Conservation (phyloP, 768 basidiomycete species). For the Pleurotus tuber-regium region DNA sequence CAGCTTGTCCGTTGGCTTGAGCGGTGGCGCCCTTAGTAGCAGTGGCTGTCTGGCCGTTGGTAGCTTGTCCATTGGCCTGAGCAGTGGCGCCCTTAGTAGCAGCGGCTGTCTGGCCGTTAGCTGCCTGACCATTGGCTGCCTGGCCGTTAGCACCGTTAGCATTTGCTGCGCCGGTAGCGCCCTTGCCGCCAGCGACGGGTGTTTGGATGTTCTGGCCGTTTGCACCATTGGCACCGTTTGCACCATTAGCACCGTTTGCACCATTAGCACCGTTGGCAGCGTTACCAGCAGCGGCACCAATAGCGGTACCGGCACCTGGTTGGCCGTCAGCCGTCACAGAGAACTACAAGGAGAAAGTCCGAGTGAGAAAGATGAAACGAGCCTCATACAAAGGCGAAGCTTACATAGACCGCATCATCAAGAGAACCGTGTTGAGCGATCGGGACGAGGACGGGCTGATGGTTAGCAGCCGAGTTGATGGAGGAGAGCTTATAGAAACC, state of each 20-base stretch:
- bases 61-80: constrained; percentile 1
- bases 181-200: too few species aligned
- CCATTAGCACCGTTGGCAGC: constrained; percentile 22
- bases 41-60: background rate
- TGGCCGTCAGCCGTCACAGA: constrained; percentile 19
- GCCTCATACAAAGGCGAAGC: constrained; percentile 11
- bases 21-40: background rate
- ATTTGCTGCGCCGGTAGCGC: too few species aligned
- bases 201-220: too few species aligned
- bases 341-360: constrained; percentile 17
- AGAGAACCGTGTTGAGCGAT: constrained; percentile 39
- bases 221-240: constrained; percentile 9
- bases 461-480: constrained; percentile 48
- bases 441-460: constrained; percentile 36
- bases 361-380: background rate
- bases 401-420: constrained; percentile 35
- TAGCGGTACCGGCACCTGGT: constrained; percentile 4
- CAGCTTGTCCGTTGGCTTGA: background rate
- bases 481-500: constrained; percentile 48
- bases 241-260: constrained; percentile 18
- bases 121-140: constrained; percentile 18
- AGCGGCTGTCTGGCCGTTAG: constrained; percentile 29
- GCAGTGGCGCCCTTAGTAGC: background rate
- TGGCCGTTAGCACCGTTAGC: constrained; percentile 24
- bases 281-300: constrained; percentile 17